These are phyloP conservation scores for Picea glauca DNA, from an alignment of 75 land plant genomes.

Conservation along the genomic window DNA sequence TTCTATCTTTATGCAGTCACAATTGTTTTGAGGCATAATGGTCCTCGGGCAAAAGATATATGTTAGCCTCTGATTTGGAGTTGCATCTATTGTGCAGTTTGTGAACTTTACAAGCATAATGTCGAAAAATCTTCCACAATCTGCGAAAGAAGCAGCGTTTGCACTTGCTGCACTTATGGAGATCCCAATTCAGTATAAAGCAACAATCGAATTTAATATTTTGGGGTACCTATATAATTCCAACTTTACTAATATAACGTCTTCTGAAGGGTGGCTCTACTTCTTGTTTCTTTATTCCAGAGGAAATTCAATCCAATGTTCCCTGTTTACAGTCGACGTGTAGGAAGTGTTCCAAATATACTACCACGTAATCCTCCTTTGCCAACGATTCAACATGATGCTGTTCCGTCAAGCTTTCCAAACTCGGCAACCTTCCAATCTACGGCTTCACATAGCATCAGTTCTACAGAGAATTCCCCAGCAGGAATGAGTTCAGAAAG, in stretches of 20 bases:
- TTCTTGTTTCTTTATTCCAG: background rate
- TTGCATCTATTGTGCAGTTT: conserved; percentile 45
- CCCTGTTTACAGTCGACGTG: background rate
- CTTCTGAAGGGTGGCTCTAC: background rate
- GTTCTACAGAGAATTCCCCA: too few species aligned
- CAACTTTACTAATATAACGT: background rate
- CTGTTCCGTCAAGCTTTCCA: background rate
- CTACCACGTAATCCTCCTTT: too few species aligned
- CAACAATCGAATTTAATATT: conserved; percentile 43
- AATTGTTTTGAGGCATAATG: too few species aligned
- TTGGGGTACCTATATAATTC: conserved; percentile 28
- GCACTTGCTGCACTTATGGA: conserved; percentile 94
- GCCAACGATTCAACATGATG: background rate
- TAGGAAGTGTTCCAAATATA: background rate
- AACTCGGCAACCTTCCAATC: too few species aligned
- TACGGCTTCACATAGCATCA: too few species aligned
- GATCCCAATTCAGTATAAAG: conserved; percentile 77
- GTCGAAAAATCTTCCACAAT: conserved; percentile 26
- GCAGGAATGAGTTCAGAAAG: too few species aligned
- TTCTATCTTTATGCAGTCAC: too few species aligned
- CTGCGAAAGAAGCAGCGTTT: conserved; percentile 67
- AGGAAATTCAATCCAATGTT: background rate
- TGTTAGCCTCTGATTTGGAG: background rate
- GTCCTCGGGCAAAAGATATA: too few species aligned
- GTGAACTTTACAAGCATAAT: conserved; percentile 83